Evolutionary conservation across 2,329 filamentous ascomycete species (phyloP).

Genomic region (Cladosporium sp.): DNA sequence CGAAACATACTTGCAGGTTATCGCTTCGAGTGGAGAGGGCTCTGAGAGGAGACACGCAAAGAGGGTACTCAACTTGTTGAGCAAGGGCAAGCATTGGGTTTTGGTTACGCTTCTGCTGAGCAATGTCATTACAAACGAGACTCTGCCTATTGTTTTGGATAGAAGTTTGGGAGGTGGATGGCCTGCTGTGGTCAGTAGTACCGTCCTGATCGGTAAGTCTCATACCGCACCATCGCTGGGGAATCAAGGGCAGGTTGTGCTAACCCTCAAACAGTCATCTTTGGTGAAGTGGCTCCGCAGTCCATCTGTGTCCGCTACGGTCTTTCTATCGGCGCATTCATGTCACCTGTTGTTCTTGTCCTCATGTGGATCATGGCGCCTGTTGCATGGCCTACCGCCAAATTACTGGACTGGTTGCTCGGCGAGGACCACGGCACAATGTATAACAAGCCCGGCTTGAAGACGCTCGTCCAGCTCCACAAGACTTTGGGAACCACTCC

Average conservation of each 20-base stretch:
- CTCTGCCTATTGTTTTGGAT: slow-evolving; percentile 89
- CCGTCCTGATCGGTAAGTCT: slow-evolving; percentile 78
- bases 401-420: slow-evolving; percentile 87
- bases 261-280: slow-evolving; percentile 66
- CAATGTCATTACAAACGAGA: slow-evolving; percentile 98
- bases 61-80: slow-evolving; percentile 73
- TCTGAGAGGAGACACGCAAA: slow-evolving; percentile 82
- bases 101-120: slow-evolving; percentile 87
- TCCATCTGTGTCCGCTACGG: slow-evolving; percentile 95
- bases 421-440: slow-evolving; percentile 93
- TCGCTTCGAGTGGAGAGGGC: slow-evolving; percentile 77
- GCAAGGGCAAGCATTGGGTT: slow-evolving; percentile 96
- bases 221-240: neutral
- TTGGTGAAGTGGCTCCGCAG: slow-evolving; percentile 93
- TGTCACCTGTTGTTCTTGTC: slow-evolving; percentile 78
- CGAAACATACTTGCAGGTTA: slow-evolving; percentile 94
- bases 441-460: slow-evolving; percentile 97
- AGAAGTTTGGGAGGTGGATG: slow-evolving; percentile 90
- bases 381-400: slow-evolving; percentile 89
- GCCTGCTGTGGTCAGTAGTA: slow-evolving; percentile 89
- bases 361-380: slow-evolving; percentile 93
- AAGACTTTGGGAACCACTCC: slow-evolving; percentile 82
- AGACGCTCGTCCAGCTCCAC: slow-evolving; percentile 92
- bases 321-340: slow-evolving; percentile 88
- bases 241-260: slow-evolving; percentile 13